phyloP scores from a whole-genome alignment of 2,329 filamentous ascomycete genomes.

The Helotiales sp. region DNA sequence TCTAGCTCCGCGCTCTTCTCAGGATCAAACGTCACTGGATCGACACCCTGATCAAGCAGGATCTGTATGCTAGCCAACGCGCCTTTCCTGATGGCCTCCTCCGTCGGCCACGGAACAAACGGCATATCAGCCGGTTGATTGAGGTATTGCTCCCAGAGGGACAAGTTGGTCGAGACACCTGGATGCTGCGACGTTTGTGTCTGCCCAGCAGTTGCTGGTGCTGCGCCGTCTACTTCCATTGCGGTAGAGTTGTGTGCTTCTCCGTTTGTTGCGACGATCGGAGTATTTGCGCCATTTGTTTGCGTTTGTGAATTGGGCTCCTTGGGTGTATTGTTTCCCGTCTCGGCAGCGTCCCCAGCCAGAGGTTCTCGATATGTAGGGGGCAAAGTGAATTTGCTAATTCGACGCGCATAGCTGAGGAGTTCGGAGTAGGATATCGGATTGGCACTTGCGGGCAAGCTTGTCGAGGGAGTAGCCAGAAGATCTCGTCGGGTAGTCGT shows the following conservation, averaged over 20 bases:
- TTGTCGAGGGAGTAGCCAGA: slow-evolving; percentile 63
- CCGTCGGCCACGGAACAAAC: slow-evolving; percentile 81
- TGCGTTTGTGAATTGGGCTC: slow-evolving; percentile 32
- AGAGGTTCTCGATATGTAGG: slow-evolving; percentile 37
- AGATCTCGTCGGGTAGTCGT: slow-evolving; percentile 76
- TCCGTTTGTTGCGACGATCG: slow-evolving; percentile 35
- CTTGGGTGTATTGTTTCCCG: slow-evolving; percentile 29
- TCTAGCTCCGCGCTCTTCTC: slow-evolving; percentile 46
- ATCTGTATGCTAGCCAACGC: slow-evolving; percentile 68
- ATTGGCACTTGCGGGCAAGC: slow-evolving; percentile 56
- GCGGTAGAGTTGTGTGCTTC: slow-evolving; percentile 23
- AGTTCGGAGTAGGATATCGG: slow-evolving; percentile 73
- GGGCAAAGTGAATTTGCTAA: slow-evolving; percentile 79
- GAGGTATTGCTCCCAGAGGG: slow-evolving; percentile 46
- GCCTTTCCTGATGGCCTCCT: slow-evolving; percentile 71
- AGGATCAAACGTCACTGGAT: slow-evolving; percentile 65
- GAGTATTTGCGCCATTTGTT: slow-evolving; percentile 41
- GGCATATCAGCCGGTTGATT: slow-evolving; percentile 60
- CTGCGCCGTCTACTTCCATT: slow-evolving; percentile 33
- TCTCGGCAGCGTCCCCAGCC: slow-evolving; percentile 18
- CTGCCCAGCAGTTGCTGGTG: slow-evolving; percentile 32
- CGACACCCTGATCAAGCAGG: slow-evolving; percentile 64
- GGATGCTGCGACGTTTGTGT: slow-evolving; percentile 29
- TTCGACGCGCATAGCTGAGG: slow-evolving; percentile 77
- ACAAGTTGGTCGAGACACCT: slow-evolving; percentile 36